Evolutionary conservation across 2,329 filamentous ascomycete species (phyloP).

Genomic region (Coniochaeta hoffmannii): DNA sequence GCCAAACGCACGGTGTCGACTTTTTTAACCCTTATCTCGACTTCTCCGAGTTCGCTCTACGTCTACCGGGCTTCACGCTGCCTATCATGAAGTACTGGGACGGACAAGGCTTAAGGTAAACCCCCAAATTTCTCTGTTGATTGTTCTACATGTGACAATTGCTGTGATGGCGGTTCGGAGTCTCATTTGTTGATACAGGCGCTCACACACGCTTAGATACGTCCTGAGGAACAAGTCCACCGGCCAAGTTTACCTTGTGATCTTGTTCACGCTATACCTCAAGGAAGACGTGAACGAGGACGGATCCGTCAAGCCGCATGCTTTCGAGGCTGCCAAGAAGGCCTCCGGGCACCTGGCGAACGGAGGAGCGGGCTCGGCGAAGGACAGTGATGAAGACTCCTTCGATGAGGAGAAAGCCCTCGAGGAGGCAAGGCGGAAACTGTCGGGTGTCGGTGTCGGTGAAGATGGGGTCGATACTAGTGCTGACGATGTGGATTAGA

Average conservation of each 20-base stretch:
- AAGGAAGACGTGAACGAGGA: conserved; percentile 58
- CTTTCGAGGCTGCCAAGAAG: conserved; percentile 18
- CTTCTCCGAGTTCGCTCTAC: conserved; percentile 65
- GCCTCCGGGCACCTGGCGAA: conserved; percentile 10
- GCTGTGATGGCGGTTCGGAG: not conserved
- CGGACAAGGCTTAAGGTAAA: conserved; percentile 67
- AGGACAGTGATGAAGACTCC: conserved; percentile 14
- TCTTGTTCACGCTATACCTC: conserved; percentile 71
- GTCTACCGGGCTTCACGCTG: conserved; percentile 64
- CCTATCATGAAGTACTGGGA: conserved; percentile 76
- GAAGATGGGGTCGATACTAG: conserved; percentile 19
- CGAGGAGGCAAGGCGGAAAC: conserved; percentile 29
- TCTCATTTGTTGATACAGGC: conserved; percentile 33
- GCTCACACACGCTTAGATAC: conserved; percentile 83
- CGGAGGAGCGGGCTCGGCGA: conserved; percentile 21
- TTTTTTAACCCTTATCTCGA: conserved; percentile 94
- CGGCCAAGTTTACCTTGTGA: conserved; percentile 68
- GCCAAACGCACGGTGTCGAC: conserved; percentile 44
- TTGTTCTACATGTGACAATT: not conserved
- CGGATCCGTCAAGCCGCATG: conserved; percentile 41
- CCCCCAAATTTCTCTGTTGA: conserved; percentile 15
- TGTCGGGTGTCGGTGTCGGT: conserved; percentile 18
- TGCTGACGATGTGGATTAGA: conserved; percentile 36
- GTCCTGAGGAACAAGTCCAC: conserved; percentile 77
- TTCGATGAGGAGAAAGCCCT: conserved; percentile 27